Evolutionary conservation across 1,139 yeast species (phyloP), one percentile per base, ranked within the genome.

Genomic region (Magnusiomyces fungicola): DNA sequence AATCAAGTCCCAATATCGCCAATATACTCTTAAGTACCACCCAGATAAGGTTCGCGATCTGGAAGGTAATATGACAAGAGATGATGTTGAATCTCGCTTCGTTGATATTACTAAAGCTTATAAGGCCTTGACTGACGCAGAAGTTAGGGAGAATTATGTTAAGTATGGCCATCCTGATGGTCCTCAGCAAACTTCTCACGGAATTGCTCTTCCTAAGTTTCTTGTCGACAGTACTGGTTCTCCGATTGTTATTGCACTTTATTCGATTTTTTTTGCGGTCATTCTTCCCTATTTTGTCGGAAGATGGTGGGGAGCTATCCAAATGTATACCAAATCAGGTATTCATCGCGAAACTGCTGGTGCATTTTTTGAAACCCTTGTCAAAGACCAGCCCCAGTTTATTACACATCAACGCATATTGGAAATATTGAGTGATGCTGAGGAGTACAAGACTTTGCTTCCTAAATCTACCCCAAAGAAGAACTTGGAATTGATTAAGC

Each of bases 101-200:
- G 94, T 90, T 44, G 75, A 79, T 58, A 84, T 94, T 61, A 84
- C 89, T 53, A 85, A 87, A 67, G 99, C 99, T 25, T 89, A 94
- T 69, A 86, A 89, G 67, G 88, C 98, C 0, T 76, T 94, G 58
- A 94, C 98, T 12, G 98, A 94, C 67, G 96, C 87, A 58, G 79
- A 75, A 32, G 81, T 89, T 10, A 81, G 81, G 60, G 87, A 85
- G 57, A 94, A 94, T 66, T 90, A 78, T 65, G 71, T 83, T 62
- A 82, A 79, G 61, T 92, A 83, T 62, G 99, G 99, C 43, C 96
- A 94, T 65, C 99, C 99, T 5, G 98, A 94, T 69, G 98, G 98
- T 38, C 96, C 95, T 46, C 96, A 88, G 66, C 87, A 87, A 44
- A 75, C 85, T n/a, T 72, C 83, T n/a, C 97, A 88, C 65, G 98